These are phyloP conservation scores for Stenocarpella maydis DNA, from an alignment of 2,329 filamentous ascomycete species.

Conservation along the genomic window DNA sequence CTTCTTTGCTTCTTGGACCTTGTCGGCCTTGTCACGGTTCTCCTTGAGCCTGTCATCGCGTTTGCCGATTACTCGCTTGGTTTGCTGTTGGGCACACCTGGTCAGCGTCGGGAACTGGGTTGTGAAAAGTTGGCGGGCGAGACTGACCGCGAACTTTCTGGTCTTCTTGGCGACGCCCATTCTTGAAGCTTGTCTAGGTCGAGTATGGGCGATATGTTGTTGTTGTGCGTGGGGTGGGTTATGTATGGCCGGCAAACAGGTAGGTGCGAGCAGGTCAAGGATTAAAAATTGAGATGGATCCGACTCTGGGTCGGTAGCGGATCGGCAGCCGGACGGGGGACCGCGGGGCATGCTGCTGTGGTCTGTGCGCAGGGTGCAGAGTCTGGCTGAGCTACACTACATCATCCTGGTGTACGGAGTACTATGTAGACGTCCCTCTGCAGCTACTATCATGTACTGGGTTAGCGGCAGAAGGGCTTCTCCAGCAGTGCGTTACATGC, in stretches of 20 bases:
- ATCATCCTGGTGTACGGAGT: too few species aligned
- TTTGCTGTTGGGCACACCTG: constrained; percentile 47
- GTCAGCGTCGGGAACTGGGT: neutral
- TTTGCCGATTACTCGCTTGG: constrained; percentile 85
- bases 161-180: constrained; percentile 94
- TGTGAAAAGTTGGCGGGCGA: constrained; percentile 11
- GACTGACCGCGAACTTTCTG: constrained; percentile 77
- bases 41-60: constrained; percentile 83
- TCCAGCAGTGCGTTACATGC: neutral
- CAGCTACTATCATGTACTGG: neutral
- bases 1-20: constrained; percentile 66
- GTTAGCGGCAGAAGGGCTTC: constrained; percentile 20
- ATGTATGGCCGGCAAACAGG: neutral
- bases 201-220: neutral
- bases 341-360: neutral
- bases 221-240: neutral
- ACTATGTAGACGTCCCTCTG: constrained; percentile 1
- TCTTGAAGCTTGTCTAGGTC: constrained; percentile 31
- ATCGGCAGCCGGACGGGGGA: neutral
- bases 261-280: neutral
- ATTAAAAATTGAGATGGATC: neutral
- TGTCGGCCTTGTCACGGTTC: constrained; percentile 74
- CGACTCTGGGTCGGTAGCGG: constrained; percentile 23
- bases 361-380: constrained; percentile 13
- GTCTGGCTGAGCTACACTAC: neutral